Evolutionary conservation across 139 green algal genomes (phyloP), one percentile per base, ranked within the genome.

Genomic region (Auxenochlorella pyrenoidosa): DNA sequence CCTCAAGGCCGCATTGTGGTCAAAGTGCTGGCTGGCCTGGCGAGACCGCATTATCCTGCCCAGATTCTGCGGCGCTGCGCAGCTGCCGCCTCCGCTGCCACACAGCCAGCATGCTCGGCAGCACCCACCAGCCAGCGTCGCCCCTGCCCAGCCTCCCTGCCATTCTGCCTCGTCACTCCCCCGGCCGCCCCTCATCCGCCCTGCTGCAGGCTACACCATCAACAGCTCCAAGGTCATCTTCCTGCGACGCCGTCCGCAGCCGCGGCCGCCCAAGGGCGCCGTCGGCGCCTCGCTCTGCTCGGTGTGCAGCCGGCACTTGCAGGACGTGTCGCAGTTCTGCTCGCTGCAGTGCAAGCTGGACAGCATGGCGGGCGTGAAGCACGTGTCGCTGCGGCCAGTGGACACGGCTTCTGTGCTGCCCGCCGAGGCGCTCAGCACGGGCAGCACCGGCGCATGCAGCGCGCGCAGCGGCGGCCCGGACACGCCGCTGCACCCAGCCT

Each of bases 171-270:
- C 40, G 0, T 41, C 38, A 41, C 72, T 58, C 19, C 66, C 4
- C 16, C 34, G 10, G 71, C 71, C 36, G 19, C 75, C 26, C 10
- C 75, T 63, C 30, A 8, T 58, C 15, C 2, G 12, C 41, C 40
- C 1, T n/a, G 22, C 54, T 60, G 63, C 80, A 85, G 80, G 60
- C 80, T 85, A 85, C 80, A 85, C 80, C 38, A 85, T 85, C 80
- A 85, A 85, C 80, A 77, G 68, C 44, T 89, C 68, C 30, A 91
- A 93, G 86, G 96, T 98, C 65, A 80, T 98, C 26, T 98, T 98
- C 89, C 91, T 98, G 36, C 92, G 92, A 4, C 83, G 93, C 34
- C 90, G 95, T 2, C 95, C 95, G 43, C 95, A 98, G 86, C 93
- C 91, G 22, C 87, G 91, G 43, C 87, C 87, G 4, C 90, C 92